Conservation (phyloP, 139 green algal genomes). For the Tetradesmus obliquus region DNA sequence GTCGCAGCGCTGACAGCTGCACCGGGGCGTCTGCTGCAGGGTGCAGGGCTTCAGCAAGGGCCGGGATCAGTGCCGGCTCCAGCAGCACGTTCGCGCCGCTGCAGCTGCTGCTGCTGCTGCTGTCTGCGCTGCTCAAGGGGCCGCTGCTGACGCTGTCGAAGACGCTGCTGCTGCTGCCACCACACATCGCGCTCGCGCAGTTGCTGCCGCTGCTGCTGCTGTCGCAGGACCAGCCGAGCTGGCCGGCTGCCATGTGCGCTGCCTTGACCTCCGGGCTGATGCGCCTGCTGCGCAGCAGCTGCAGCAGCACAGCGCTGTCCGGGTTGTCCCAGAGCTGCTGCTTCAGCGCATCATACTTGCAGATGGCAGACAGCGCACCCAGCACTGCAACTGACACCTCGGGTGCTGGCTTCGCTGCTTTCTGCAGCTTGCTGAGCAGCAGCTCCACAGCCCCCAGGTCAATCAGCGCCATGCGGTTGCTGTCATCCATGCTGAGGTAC, state of each 20-base stretch:
- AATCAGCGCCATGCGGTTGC: conserved; percentile 27
- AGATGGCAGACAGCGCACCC: not conserved
- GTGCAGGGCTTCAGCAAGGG: conserved; percentile 18
- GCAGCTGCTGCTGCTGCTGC: conserved; percentile 34
- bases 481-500: conserved; percentile 34
- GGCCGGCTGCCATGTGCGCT: not conserved
- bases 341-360: conserved; percentile 34
- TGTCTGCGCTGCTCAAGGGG: not conserved
- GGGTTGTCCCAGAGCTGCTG: conserved; percentile 26
- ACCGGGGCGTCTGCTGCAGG: conserved; percentile 37
- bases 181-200: not conserved
- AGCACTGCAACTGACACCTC: not conserved
- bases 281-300: conserved; percentile 20
- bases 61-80: not conserved
- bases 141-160: conserved; percentile 37
- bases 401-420: not conserved
- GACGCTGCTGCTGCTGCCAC: conserved; percentile 18
- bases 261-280: not conserved
- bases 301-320: conserved; percentile 17
- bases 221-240: conserved; percentile 30
- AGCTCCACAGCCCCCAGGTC: conserved; percentile 36
- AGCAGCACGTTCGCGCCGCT: conserved; percentile 13
- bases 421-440: conserved; percentile 40
- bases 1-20: conserved; percentile 32
- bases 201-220: not conserved